Evolutionary conservation across 768 basidiomycete species (phyloP).

Genomic region (Amylocystis lapponica): DNA sequence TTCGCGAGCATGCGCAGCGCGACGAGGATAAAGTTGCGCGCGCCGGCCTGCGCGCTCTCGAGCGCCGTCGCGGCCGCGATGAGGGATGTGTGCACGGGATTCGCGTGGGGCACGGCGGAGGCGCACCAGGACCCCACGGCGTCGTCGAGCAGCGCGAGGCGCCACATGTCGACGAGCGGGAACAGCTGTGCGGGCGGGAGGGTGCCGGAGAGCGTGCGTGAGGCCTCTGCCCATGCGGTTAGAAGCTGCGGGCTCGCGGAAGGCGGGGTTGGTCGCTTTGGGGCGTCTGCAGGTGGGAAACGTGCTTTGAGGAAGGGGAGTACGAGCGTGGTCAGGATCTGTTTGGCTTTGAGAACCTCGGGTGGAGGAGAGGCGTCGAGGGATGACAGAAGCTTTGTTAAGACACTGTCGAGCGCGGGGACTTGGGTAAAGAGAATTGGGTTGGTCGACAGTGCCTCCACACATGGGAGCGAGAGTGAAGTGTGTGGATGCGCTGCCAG

Average conservation of each 20-base stretch:
- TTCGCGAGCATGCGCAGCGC: slow-evolving; percentile 66
- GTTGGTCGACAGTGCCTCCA: slow-evolving; percentile 58
- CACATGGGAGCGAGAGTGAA: slow-evolving; percentile 48
- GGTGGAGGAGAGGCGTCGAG: slow-evolving; percentile 43
- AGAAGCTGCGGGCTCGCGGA: slow-evolving; percentile 33
- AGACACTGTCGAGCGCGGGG: slow-evolving; percentile 60
- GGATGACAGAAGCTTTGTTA: slow-evolving; percentile 55
- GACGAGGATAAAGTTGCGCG: slow-evolving; percentile 59
- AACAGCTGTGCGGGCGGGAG: slow-evolving; percentile 60
- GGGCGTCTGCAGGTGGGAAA: slow-evolving; percentile 30
- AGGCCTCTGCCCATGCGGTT: slow-evolving; percentile 44
- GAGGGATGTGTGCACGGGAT: slow-evolving; percentile 32
- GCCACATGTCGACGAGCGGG: slow-evolving; percentile 80
- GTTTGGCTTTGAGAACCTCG: slow-evolving; percentile 38
- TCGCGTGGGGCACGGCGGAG: slow-evolving; percentile 14
- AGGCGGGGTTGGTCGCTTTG: slow-evolving; percentile 18
- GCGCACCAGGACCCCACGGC: slow-evolving; percentile 48
- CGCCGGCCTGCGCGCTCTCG: slow-evolving; percentile 20
- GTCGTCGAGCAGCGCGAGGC: slow-evolving; percentile 67
- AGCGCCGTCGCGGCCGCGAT: slow-evolving; percentile 34
- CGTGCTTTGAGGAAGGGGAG: slow-evolving; percentile 62
- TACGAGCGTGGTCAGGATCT: slow-evolving; percentile 42
- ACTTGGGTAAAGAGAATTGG: slow-evolving; percentile 75
- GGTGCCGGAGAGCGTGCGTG: slow-evolving; percentile 33
- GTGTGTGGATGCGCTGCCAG: slow-evolving; percentile 70